These are phyloP conservation scores for Micractinium conductrix DNA, from an alignment of 139 green algal species.

Conservation along the genomic window DNA sequence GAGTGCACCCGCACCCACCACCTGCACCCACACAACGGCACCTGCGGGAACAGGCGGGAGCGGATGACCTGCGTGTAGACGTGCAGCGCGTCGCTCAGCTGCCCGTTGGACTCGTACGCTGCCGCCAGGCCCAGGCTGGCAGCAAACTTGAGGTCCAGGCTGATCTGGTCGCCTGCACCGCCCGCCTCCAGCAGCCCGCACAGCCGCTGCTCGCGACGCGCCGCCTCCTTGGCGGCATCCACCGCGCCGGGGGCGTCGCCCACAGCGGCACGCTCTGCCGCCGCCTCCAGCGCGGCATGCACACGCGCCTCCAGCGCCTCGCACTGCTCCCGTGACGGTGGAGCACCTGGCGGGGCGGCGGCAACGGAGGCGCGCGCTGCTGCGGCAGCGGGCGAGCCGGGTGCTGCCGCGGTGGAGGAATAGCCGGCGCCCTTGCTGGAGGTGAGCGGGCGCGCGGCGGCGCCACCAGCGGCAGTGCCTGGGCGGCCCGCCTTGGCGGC, in stretches of 20 bases:
- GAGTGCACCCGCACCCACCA: too few species aligned
- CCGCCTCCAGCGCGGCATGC: constrained; percentile 76
- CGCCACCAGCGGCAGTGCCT: constrained; percentile 7
- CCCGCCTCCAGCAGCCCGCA: constrained; percentile 67
- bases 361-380: background rate
- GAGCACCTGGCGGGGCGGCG: background rate
- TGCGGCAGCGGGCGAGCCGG: background rate
- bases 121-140: constrained; percentile 73
- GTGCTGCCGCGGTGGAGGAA: background rate
- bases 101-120: constrained; percentile 63
- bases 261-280: background rate
- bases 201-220: constrained; percentile 75
- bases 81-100: constrained; percentile 79
- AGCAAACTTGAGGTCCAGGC: constrained; percentile 77
- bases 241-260: constrained; percentile 58
- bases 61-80: constrained; percentile 75
- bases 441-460: constrained; percentile 75
- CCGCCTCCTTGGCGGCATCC: constrained; percentile 82
- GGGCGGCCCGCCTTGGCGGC: constrained; percentile 7
- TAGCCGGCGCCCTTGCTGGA: constrained; percentile 54
- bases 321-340: constrained; percentile 69
- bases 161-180: constrained; percentile 65
- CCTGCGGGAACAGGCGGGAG: constrained; percentile 68
- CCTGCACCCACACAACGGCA: background rate
- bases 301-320: constrained; percentile 78